A percentile compares a stretch with the other conserved stretches of the same genome.
These are phyloP conservation scores for Ustilago xerochloae DNA, from an alignment of 1,284 basidiomycete genomes.

Conservation along the genomic window DNA sequence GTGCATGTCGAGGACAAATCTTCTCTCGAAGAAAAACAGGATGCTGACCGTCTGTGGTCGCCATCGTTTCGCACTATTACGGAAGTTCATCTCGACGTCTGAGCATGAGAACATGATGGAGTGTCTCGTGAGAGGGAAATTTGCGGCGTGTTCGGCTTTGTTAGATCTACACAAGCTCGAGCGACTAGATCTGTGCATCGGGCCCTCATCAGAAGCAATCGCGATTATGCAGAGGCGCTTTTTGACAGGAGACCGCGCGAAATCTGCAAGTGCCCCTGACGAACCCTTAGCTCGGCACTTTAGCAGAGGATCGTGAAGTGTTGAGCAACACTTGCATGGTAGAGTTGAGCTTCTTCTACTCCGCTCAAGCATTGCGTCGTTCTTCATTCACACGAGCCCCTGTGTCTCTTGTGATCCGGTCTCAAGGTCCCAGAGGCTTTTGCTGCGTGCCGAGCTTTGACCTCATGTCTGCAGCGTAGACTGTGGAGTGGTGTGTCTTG, in stretches of 20 bases:
- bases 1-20: no score
- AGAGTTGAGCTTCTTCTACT: conserved; percentile 15
- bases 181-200: background rate
- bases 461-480: conserved; percentile 4
- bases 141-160: background rate
- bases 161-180: background rate
- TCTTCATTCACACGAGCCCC: conserved; percentile 19
- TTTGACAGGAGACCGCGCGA: conserved; percentile 24
- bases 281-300: background rate
- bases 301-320: background rate
- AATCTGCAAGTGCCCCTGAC: conserved; percentile 19
- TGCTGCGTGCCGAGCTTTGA: background rate
- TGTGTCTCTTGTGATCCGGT: conserved; percentile 6
- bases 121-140: background rate
- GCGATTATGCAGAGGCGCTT: conserved; percentile 20
- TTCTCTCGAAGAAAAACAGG: no score
- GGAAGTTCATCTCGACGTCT: no score
- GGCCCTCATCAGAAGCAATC: background rate
- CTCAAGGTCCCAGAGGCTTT: background rate
- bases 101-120: background rate
- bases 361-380: conserved; percentile 6
- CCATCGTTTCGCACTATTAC: no score
- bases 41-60: no score
- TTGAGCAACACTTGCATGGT: background rate
- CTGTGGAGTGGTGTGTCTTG: background rate